Evolutionary conservation across 495 filamentous ascomycete species (phyloP), one percentile per base, ranked within the genome.

Genomic region (Podospora bellae-mahoneyi): DNA sequence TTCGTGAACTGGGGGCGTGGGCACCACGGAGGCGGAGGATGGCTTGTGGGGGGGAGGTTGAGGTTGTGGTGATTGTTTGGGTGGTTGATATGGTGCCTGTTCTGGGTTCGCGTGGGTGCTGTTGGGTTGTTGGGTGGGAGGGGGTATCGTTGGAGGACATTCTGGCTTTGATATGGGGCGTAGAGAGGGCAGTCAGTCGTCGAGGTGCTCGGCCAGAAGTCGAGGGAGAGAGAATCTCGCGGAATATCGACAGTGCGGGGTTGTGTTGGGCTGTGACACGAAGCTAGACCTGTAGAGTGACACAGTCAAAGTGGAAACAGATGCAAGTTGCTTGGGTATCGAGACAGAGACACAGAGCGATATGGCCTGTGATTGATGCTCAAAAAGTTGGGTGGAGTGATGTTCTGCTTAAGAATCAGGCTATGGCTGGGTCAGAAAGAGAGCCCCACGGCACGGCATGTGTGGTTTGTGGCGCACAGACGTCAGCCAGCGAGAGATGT

Each of bases 11-110:
- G 0, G 79, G 64, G 4, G 72, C 67, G 34, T 79, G 74, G 7
- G 80, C 78, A 44, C 82, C 82, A 61, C 82, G 77, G 48, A 84
- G 72, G 9, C 81, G 81, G 55, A 84, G 76, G 71, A 84, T 79
- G n/a, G 80, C 72, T 44, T 79, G 77, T 30, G 79, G 66, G 9
- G 67, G 69, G n/a, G 67, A 32, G 70, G 68, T 44, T 73, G 72
- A 19, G 61, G 23, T 39, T 55, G 44, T 18, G 20, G 60, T n/a
- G n/a, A 68, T 62, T n/a, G 34, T 69, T 44, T 73, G 75, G 66
- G 60, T 72, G 34, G 66, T 67, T 4, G 30, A 34, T 26, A 20
- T 23, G 72, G 62, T 64, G 71, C 44, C 44, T 27, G 69, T 55
- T 1, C 62, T 19, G 28, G 64, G 56, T n/a, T 63, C 70, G n/a